A percentile compares a stretch with the other conserved stretches of the same genome.
Evolutionary conservation across 768 basidiomycete genomes (phyloP).

Genomic region (Lentinula guzmanii): DNA sequence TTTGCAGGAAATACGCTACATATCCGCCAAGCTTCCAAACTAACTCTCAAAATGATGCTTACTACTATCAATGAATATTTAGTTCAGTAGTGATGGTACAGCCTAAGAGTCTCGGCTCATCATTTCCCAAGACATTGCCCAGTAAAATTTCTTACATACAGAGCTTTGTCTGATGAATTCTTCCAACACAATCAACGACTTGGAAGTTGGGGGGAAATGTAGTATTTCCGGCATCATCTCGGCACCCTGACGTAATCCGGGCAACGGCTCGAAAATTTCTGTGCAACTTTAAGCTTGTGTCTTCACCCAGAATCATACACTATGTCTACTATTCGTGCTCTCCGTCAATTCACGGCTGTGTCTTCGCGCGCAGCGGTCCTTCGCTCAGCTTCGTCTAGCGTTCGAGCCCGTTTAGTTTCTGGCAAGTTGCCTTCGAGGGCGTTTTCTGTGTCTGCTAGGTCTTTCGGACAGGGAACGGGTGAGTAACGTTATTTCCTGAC

Average conservation of each 20-base stretch:
- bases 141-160: too few species aligned
- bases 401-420: constrained; percentile 22
- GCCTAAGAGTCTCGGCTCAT: too few species aligned
- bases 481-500: constrained; percentile 18
- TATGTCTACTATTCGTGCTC: constrained; percentile 61
- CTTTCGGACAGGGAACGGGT: constrained; percentile 42
- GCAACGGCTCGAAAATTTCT: constrained; percentile 1
- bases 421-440: constrained; percentile 24
- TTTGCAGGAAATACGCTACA: too few species aligned
- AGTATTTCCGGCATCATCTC: not conserved
- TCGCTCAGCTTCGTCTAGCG: constrained; percentile 19
- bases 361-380: constrained; percentile 27
- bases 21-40: too few species aligned
- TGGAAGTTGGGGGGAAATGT: too few species aligned
- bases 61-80: too few species aligned
- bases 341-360: constrained; percentile 48
- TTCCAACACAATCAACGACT: too few species aligned
- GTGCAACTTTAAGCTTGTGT: not conserved
- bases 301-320: constrained; percentile 8
- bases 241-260: not conserved
- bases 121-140: too few species aligned
- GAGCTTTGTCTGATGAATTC: too few species aligned
- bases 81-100: too few species aligned
- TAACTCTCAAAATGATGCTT: too few species aligned
- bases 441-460: constrained; percentile 40